Conservation (phyloP, 2,329 filamentous ascomycete genomes). For the Ophiostoma tasmaniense region DNA sequence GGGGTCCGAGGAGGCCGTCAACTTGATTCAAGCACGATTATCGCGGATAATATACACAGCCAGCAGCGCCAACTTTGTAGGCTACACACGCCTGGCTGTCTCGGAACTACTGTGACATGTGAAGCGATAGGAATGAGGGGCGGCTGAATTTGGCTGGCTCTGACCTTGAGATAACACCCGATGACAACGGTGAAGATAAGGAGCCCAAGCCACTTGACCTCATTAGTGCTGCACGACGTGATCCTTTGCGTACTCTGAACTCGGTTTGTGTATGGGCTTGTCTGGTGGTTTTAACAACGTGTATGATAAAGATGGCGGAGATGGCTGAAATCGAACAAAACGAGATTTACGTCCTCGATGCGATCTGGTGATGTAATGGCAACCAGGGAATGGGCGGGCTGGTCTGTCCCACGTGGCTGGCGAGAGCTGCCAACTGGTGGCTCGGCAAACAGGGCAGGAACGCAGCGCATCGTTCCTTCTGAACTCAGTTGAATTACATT, state of each 20-base stretch:
- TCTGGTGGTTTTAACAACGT: background rate
- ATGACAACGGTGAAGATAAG: constrained; percentile 4
- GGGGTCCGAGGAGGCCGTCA: background rate
- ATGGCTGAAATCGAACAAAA: background rate
- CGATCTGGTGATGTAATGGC: background rate
- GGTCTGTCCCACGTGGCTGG: background rate
- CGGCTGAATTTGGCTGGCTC: background rate
- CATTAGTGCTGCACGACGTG: constrained; percentile 2
- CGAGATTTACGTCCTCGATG: background rate
- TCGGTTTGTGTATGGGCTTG: background rate
- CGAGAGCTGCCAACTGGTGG: background rate
- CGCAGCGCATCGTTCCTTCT: background rate
- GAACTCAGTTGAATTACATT: background rate
- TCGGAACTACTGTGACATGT: background rate
- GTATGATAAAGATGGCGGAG: background rate
- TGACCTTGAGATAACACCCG: constrained; percentile 7
- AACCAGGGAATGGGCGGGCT: background rate
- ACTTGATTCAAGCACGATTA: background rate
- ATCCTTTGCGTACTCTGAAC: background rate
- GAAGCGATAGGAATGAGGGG: background rate
- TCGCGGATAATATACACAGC: background rate
- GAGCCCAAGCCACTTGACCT: background rate
- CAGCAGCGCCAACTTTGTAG: background rate
- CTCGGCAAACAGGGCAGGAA: background rate
- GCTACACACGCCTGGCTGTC: constrained; percentile 2